A percentile compares a stretch with the other conserved stretches of the same genome.
Conservation (phyloP, 129 eudicot genomes). For the Mikania micrantha region DNA sequence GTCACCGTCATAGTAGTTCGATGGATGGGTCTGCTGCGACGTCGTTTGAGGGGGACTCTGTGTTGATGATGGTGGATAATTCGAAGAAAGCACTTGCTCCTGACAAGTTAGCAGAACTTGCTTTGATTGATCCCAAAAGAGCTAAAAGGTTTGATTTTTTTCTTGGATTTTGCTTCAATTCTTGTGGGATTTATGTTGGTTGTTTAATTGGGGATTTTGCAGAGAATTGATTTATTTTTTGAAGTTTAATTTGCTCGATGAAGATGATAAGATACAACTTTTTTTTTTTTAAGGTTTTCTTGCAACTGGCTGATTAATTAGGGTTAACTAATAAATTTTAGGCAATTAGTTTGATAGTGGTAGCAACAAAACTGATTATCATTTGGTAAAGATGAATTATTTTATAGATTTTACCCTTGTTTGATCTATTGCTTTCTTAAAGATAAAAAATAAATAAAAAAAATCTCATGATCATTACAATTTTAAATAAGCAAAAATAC, state of each 20-base stretch:
- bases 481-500: too few relatives aligned
- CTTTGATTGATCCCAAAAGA: conserved; percentile 79
- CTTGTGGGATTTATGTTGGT: background rate
- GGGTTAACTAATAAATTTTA: background rate
- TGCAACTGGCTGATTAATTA: background rate
- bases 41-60: conserved; percentile 49
- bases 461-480: too few relatives aligned
- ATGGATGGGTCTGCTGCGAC: conserved; percentile 58
- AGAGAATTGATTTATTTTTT: background rate
- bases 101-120: conserved; percentile 73
- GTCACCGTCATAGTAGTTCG: conserved; percentile 57
- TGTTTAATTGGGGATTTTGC: background rate
- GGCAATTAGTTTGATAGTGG: too few relatives aligned
- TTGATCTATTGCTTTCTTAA: too few relatives aligned
- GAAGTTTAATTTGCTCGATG: background rate
- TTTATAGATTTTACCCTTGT: too few relatives aligned
- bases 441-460: too few relatives aligned
- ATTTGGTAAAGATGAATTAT: too few relatives aligned
- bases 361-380: too few relatives aligned
- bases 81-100: conserved; percentile 72
- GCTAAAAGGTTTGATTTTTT: conserved; percentile 63
- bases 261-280: too few relatives aligned
- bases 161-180: background rate
- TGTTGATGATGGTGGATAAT: conserved; percentile 31
- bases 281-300: too few relatives aligned